phyloP scores from a whole-genome alignment of 1,284 basidiomycete species.

The Cystobasidium slooffiae region DNA sequence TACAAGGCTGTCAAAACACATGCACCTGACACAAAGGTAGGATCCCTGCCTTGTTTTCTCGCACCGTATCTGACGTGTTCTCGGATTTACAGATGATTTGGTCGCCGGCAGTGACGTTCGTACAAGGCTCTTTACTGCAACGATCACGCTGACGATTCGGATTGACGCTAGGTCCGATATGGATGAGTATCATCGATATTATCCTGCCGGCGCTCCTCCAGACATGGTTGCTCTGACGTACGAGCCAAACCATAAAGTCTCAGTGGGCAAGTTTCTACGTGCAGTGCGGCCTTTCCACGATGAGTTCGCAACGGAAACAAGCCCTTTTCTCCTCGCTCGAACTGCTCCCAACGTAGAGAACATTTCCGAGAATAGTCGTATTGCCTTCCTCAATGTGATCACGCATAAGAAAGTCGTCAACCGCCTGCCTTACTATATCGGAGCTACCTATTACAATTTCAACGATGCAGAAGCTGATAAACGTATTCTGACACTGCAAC shows the following conservation, averaged over 20 bases:
- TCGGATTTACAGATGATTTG: slow-evolving; percentile 8
- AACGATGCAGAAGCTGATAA: background rate
- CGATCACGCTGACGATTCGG: background rate
- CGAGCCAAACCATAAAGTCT: background rate
- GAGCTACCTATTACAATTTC: slow-evolving; percentile 9
- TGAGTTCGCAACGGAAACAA: background rate
- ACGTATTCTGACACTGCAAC: background rate
- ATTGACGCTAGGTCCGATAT: background rate
- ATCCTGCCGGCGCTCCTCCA: background rate
- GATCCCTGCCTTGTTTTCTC: background rate
- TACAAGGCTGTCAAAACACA: slow-evolving; percentile 2
- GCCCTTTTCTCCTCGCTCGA: slow-evolving; percentile 4
- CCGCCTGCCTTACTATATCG: slow-evolving; percentile 13
- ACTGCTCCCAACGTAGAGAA: background rate
- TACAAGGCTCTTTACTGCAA: background rate
- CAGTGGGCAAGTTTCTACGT: background rate
- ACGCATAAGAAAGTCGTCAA: background rate
- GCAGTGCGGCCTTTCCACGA: slow-evolving; percentile 11
- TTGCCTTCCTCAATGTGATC: slow-evolving; percentile 17
- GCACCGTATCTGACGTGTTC: background rate
- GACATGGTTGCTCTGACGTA: slow-evolving; percentile 26
- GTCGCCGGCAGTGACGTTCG: slow-evolving; percentile 12
- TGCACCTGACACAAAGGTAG: slow-evolving; percentile 17
- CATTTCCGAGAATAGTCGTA: background rate
- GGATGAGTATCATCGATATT: background rate